Conservation (phyloP, 208 protist genomes). For the Leishmania guyanensis region DNA sequence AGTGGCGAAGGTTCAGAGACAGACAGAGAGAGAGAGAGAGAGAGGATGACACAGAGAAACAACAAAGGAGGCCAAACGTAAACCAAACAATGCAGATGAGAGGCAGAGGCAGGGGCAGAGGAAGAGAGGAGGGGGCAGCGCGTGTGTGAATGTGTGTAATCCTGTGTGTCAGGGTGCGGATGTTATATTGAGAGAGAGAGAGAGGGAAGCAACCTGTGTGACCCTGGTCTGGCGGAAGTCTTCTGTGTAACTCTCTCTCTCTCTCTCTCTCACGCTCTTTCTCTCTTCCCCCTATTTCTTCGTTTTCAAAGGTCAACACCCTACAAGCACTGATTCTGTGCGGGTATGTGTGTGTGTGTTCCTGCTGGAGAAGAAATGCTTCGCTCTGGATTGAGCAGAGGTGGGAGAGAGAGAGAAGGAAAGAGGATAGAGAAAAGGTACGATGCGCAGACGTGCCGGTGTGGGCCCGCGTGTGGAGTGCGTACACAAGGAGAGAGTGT, state of each 20-base stretch:
- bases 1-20: not conserved
- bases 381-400: not conserved
- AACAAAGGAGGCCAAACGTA: not conserved
- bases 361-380: not conserved
- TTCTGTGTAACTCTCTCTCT: too few relatives aligned
- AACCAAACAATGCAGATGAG: constrained; percentile 2
- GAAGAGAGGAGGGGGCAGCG: not conserved
- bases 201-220: too few relatives aligned
- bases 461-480: not conserved
- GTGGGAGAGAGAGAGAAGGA: not conserved
- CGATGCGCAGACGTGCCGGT: not conserved
- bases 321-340: not conserved
- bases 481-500: too few relatives aligned
- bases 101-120: not conserved
- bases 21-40: not conserved
- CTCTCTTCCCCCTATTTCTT: not conserved
- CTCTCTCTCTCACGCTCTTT: not conserved
- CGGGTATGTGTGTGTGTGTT: not conserved
- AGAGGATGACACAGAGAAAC: too few relatives aligned
- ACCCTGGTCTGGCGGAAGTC: too few relatives aligned
- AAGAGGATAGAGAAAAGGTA: not conserved
- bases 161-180: not conserved
- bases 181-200: not conserved
- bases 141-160: too few relatives aligned
- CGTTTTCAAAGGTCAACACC: not conserved